These are phyloP conservation scores for Trametes maxima DNA, from an alignment of 768 basidiomycete genomes.

Conservation along the genomic window DNA sequence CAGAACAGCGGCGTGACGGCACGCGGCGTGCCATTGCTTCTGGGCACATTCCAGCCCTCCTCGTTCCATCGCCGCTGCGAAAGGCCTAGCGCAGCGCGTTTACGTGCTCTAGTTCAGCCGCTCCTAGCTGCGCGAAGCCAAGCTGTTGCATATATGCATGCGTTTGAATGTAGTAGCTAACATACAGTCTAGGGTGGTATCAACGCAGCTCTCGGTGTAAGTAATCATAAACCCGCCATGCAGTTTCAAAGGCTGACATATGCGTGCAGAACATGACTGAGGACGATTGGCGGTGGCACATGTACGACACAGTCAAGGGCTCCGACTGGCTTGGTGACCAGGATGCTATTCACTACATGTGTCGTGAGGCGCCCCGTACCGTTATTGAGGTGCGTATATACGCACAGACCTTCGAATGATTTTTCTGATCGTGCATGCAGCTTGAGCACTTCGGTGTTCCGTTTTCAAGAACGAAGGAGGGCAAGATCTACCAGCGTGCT, in stretches of 20 bases:
- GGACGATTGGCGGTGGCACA: slow-evolving; percentile 99
- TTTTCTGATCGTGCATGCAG: slow-evolving; percentile 43
- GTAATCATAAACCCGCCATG: slow-evolving; percentile 79
- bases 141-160: too few relatives aligned
- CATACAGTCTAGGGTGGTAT: slow-evolving; percentile 76
- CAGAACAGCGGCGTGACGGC: too few relatives aligned
- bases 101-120: too few relatives aligned
- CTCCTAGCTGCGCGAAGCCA: too few relatives aligned
- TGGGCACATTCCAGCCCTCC: too few relatives aligned
- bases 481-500: slow-evolving; percentile 99
- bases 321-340: slow-evolving; percentile 99
- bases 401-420: too few relatives aligned
- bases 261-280: slow-evolving; percentile 92
- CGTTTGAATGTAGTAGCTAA: slow-evolving; percentile 6
- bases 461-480: slow-evolving; percentile 97
- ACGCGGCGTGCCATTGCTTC: too few relatives aligned
- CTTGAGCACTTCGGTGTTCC: slow-evolving; percentile 99
- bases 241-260: slow-evolving; percentile 54
- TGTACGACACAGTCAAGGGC: slow-evolving; percentile 98
- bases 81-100: too few relatives aligned
- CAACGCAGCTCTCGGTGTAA: slow-evolving; percentile 93
- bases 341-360: slow-evolving; percentile 99
- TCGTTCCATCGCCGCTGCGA: too few relatives aligned
- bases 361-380: slow-evolving; percentile 90
- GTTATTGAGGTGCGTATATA: slow-evolving; percentile 76